Base-by-base conservation (phyloP, 2,329 filamentous ascomycete genomes). In the Aureobasidium zeae region DNA sequence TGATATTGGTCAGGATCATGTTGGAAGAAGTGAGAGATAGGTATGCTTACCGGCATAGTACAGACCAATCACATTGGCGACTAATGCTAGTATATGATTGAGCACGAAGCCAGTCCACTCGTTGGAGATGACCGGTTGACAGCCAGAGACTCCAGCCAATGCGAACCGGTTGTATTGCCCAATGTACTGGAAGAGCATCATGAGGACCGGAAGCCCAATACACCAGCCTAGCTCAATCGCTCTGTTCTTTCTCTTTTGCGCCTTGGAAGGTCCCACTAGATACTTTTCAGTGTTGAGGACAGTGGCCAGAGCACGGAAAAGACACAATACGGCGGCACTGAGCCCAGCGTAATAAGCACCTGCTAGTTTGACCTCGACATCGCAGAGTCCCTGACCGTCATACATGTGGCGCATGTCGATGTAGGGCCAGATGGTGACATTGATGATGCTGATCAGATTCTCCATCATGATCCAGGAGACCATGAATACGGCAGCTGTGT, bases 371-470 rank as follows among this genome's bases (percentile, higher is more conserved):
- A 71, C 66, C 51, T 82, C 69, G 36, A 84, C 62, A 56, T 85
- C 80, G 60, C 81, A 85, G 46, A 80, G 71, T 2, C 69, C 71
- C 4, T 57, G 54, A 4, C 81, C 81, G 46, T 70, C 59, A 69
- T 71, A 84, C 71, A 73, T 77, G 5, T 62, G 57, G 0, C 54
- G 30, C 10, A 72, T 53, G 50, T 81, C 63, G 50, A 80, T 74
- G 6, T 66, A 72, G 0, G 72, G 70, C 80, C 80, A 85, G 48
- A 83, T 70, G 37, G 81, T 57, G 2, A 77, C 66, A 54, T 84
- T 83, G 64, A 77, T 59, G 49, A 77, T 67, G 50, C 69, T 73
- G 56, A 73, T 68, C 42, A 78, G 45, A 52, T 81, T 80, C 46
- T 70, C 57, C n/a, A 77, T 46, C 17, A 72, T 59, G 42, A 74